These are phyloP conservation scores for Phytophthora vignae DNA, from an alignment of 352 stramenopile genomes.

Conservation along the genomic window DNA sequence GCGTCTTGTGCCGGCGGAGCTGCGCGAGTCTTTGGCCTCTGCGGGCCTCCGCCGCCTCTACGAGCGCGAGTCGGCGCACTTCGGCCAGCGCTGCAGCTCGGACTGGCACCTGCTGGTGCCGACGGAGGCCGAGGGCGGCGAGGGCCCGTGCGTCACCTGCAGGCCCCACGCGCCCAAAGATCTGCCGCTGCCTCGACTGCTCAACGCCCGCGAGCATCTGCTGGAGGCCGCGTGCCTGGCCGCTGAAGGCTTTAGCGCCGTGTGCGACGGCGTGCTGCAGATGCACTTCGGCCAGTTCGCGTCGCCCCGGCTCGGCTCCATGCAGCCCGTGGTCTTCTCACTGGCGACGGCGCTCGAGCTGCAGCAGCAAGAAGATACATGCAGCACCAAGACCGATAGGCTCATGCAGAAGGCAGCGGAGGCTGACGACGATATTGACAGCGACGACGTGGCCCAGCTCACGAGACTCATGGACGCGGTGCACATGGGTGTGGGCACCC, in stretches of 20 bases:
- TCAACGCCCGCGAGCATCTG: constrained; percentile 22
- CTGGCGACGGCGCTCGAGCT: constrained; percentile 23
- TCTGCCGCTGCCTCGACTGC: constrained; percentile 22
- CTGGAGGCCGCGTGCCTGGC: constrained; percentile 27
- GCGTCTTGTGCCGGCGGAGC: neutral
- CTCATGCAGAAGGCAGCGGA: neutral
- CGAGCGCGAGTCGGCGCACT: constrained; percentile 17
- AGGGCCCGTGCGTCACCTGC: constrained; percentile 22
- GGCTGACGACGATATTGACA: constrained; percentile 13
- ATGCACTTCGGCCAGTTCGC: constrained; percentile 35
- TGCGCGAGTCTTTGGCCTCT: constrained; percentile 27
- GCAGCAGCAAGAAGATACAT: neutral
- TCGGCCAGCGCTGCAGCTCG: constrained; percentile 30
- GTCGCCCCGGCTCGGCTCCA: constrained; percentile 23
- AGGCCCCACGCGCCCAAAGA: constrained; percentile 18
- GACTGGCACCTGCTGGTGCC: constrained; percentile 40
- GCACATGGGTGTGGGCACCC: constrained; percentile 31
- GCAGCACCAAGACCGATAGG: neutral
- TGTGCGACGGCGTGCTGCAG: constrained; percentile 29
- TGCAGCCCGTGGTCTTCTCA: constrained; percentile 36
- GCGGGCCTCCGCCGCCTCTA: constrained; percentile 25
- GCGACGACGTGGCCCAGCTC: constrained; percentile 24
- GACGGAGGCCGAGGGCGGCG: constrained; percentile 22
- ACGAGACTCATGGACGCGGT: constrained; percentile 31
- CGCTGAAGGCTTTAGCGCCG: constrained; percentile 13